Conservation (phyloP, 2,329 filamentous ascomycete species). For the Aureobasidium mangrovei region DNA sequence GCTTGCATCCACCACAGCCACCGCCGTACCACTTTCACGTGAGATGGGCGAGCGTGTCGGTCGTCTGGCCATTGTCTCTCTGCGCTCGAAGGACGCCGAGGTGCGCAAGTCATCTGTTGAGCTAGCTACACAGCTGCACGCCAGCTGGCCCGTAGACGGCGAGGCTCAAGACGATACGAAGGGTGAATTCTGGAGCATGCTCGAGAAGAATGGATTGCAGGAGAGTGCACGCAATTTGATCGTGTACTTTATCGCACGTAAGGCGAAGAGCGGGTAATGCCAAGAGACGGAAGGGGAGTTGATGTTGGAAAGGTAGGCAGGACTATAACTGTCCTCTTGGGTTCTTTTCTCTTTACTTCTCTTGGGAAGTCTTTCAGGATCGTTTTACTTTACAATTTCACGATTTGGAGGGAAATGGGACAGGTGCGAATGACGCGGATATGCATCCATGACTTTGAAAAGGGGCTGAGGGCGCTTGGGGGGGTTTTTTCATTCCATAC, state of each 20-base stretch:
- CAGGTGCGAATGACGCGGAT: too few species aligned
- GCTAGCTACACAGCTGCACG: slow-evolving; percentile 65
- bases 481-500: too few species aligned
- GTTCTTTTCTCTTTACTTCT: not conserved
- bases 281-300: slow-evolving; percentile 35
- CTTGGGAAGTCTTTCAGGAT: not conserved
- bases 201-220: slow-evolving; percentile 47
- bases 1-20: slow-evolving; percentile 35
- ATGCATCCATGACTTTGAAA: too few species aligned
- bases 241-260: slow-evolving; percentile 68
- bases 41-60: slow-evolving; percentile 15
- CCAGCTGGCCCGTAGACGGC: slow-evolving; percentile 35
- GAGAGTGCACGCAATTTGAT: slow-evolving; percentile 69
- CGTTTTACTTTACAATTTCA: too few species aligned
- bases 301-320: not conserved
- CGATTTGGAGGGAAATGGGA: too few species aligned
- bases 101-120: slow-evolving; percentile 63
- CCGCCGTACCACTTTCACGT: slow-evolving; percentile 16
- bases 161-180: slow-evolving; percentile 31
- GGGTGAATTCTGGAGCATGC: slow-evolving; percentile 55
- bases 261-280: slow-evolving; percentile 44
- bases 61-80: slow-evolving; percentile 22
- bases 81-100: slow-evolving; percentile 23
- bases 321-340: not conserved
- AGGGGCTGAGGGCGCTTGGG: too few species aligned